A percentile compares a stretch with the other conserved stretches of the same genome.
These are phyloP conservation scores for Tylopilus vinaceipallidus DNA, from an alignment of 768 basidiomycete species.

Conservation along the genomic window DNA sequence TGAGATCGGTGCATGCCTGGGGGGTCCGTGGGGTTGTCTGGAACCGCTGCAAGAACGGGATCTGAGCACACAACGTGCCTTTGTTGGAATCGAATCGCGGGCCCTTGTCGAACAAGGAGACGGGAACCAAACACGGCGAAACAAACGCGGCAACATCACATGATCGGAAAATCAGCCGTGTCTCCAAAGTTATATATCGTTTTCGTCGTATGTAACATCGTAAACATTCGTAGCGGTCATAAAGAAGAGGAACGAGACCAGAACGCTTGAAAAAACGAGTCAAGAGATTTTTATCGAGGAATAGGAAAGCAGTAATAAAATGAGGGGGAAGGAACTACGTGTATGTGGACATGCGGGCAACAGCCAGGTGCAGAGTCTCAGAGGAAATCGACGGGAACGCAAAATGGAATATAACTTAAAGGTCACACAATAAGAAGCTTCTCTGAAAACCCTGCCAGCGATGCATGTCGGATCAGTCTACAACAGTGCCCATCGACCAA, in stretches of 20 bases:
- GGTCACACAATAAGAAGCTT: conserved; percentile 20
- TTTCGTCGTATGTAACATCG: conserved; percentile 29
- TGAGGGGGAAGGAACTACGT: not conserved
- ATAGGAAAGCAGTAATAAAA: conserved; percentile 8
- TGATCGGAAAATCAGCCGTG: conserved; percentile 22
- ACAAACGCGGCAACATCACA: conserved; percentile 23
- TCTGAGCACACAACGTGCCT: conserved; percentile 1
- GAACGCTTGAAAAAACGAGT: conserved; percentile 3
- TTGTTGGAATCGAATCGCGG: conserved; percentile 31
- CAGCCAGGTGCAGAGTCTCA: conserved; percentile 1
- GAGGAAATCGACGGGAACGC: conserved; percentile 3
- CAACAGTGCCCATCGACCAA: conserved; percentile 9
- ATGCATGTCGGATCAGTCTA: conserved; percentile 16
- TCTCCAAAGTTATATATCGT: conserved; percentile 19
- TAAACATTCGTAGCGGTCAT: conserved; percentile 27
- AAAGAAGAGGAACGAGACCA: conserved; percentile 6
- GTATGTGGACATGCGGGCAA: conserved; percentile 4
- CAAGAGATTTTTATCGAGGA: conserved; percentile 11
- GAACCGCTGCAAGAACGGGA: not conserved
- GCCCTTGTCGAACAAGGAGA: conserved; percentile 45
- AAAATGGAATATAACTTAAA: conserved; percentile 16
- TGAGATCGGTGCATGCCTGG: conserved; percentile 45
- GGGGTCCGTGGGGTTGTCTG: conserved; percentile 39
- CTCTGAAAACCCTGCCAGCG: conserved; percentile 23
- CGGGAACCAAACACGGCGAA: conserved; percentile 17